These are phyloP conservation scores for Lunularia cruciata DNA, from an alignment of 225 moss, liverwort and hornwort genomes.

Conservation along the genomic window DNA sequence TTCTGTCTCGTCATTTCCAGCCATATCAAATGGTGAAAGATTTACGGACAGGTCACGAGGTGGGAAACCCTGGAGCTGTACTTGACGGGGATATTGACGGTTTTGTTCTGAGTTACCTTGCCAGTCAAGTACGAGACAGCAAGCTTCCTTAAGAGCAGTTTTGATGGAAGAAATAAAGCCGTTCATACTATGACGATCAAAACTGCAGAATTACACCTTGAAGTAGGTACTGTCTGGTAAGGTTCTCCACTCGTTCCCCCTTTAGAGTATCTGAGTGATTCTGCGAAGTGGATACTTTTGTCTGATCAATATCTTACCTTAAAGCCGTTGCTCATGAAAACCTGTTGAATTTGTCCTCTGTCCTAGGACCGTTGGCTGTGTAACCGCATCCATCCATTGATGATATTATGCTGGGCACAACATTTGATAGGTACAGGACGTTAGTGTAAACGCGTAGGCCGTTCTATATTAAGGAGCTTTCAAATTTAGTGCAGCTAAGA, in stretches of 20 bases:
- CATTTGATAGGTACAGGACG: no score
- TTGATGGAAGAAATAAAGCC: not conserved
- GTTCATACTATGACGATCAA: not conserved
- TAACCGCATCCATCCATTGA: no score
- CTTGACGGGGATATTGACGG: slow-evolving; percentile 86
- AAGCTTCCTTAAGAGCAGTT: not conserved
- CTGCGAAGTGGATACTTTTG: no score
- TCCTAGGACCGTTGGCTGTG: no score
- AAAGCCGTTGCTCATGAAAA: no score
- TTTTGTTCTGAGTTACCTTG: slow-evolving; percentile 75
- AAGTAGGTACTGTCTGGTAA: not conserved
- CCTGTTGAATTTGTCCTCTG: no score
- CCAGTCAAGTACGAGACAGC: slow-evolving; percentile 33
- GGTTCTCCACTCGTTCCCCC: no score
- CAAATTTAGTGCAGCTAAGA: no score
- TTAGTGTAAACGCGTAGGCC: no score
- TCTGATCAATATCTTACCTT: no score
- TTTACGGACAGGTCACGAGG: slow-evolving; percentile 81
- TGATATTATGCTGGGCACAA: no score
- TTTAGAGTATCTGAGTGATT: not conserved
- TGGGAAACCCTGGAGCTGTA: slow-evolving; percentile 70
- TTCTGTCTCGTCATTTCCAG: slow-evolving; percentile 37
- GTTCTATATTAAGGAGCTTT: no score
- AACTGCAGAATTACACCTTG: not conserved
- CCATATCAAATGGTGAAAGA: slow-evolving; percentile 99